These are phyloP conservation scores for Nicotiana rustica DNA, from an alignment of 305 asterid genomes.

Conservation along the genomic window DNA sequence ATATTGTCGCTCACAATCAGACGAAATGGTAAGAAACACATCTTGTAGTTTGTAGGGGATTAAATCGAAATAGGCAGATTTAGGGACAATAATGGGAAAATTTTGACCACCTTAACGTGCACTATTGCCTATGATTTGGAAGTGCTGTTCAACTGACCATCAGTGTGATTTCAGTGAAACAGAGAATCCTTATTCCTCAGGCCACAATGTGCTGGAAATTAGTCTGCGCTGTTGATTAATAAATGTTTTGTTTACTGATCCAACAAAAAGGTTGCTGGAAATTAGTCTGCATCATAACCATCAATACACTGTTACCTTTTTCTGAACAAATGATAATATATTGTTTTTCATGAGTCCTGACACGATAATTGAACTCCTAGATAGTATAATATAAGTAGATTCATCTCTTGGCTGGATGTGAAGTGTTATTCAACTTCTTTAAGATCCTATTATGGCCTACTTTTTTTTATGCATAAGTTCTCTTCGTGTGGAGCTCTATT, in stretches of 20 bases:
- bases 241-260: neutral
- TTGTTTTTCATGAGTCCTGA: neutral
- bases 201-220: neutral
- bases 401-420: too few species aligned
- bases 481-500: conserved; percentile 21
- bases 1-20: conserved; percentile 91
- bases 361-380: too few species aligned
- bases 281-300: conserved; percentile 19
- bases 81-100: neutral
- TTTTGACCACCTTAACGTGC: conserved; percentile 15
- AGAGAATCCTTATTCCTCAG: neutral
- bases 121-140: neutral
- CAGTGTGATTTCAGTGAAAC: conserved; percentile 26
- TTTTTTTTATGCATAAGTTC: neutral
- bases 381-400: too few species aligned
- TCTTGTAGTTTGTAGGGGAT: neutral
- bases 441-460: neutral
- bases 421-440: neutral
- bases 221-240: neutral
- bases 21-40: conserved; percentile 78
- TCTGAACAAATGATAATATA: conserved; percentile 7
- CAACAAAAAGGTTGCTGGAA: conserved; percentile 20
- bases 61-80: neutral
- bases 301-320: neutral
- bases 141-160: neutral